Evolutionary conservation across 2,329 filamentous ascomycete species (phyloP).

Genomic region (Ophiostoma pallidulum): DNA sequence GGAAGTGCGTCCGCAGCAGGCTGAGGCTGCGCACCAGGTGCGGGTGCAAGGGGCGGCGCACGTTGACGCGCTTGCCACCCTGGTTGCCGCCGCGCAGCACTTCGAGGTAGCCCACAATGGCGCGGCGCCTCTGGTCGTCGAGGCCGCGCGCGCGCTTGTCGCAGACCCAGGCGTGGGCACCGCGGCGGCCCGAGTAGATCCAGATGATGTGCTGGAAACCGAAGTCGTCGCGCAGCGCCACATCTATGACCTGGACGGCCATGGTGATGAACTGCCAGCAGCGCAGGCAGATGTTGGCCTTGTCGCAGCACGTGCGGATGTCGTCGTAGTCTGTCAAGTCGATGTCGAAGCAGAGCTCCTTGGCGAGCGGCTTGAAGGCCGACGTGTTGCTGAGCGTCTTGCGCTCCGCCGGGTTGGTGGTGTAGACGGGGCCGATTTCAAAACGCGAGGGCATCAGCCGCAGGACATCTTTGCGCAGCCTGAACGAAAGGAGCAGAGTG

Average conservation of each 20-base stretch:
- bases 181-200: conserved; percentile 95
- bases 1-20: conserved; percentile 76
- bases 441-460: conserved; percentile 85
- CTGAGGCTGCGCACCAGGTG: conserved; percentile 83
- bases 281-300: conserved; percentile 84
- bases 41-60: conserved; percentile 78
- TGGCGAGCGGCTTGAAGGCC: conserved; percentile 77
- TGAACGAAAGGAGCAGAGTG: conserved; percentile 29
- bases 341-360: conserved; percentile 98
- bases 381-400: conserved; percentile 74
- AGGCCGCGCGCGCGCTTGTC: conserved; percentile 76
- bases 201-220: conserved; percentile 95
- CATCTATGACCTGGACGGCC: conserved; percentile 89
- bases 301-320: conserved; percentile 87
- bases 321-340: conserved; percentile 99
- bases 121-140: conserved; percentile 75
- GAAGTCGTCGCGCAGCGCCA: conserved; percentile 83
- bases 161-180: conserved; percentile 96
- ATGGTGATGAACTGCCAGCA: conserved; percentile 98
- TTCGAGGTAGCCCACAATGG: conserved; percentile 83
- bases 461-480: conserved; percentile 83
- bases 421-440: conserved; percentile 97
- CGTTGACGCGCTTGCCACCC: conserved; percentile 76
- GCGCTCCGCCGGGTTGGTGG: conserved; percentile 83
- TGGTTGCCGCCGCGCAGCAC: conserved; percentile 80